Conservation (phyloP, 495 filamentous ascomycete genomes). For the Penicillium pancosmium region DNA sequence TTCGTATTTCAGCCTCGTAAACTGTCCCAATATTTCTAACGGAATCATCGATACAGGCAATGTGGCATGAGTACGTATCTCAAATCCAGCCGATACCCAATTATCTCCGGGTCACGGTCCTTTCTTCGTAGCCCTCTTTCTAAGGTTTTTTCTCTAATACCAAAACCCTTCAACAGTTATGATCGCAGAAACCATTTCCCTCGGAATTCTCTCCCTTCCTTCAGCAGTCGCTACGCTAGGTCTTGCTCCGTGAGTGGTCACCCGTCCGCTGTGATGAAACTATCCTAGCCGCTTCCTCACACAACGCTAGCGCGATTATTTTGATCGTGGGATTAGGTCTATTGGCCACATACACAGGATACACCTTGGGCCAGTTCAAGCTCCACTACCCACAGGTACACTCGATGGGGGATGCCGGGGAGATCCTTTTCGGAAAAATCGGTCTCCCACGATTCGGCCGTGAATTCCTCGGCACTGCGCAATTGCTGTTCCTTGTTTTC, state of each 20-base stretch:
- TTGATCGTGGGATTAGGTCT: slow-evolving; percentile 60
- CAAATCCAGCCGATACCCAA: neutral
- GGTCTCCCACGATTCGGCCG: slow-evolving; percentile 56
- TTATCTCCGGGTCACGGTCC: too few species aligned
- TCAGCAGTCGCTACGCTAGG: slow-evolving; percentile 59
- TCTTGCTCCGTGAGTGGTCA: slow-evolving; percentile 43
- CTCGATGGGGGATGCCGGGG: slow-evolving; percentile 68
- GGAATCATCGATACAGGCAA: slow-evolving; percentile 18
- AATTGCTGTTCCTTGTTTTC: slow-evolving; percentile 68
- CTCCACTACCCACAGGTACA: slow-evolving; percentile 48
- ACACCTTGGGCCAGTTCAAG: slow-evolving; percentile 33
- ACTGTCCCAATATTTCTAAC: slow-evolving; percentile 9
- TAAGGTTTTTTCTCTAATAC: neutral
- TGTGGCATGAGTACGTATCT: slow-evolving; percentile 28
- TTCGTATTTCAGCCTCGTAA: slow-evolving; percentile 6
- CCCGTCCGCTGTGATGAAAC: neutral
- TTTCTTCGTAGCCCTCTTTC: neutral
- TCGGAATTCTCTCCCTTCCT: slow-evolving; percentile 64
- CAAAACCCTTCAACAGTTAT: slow-evolving; percentile 38
- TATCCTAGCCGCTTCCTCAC: neutral
- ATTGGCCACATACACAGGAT: slow-evolving; percentile 53
- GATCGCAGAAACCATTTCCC: slow-evolving; percentile 66
- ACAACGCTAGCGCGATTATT: slow-evolving; percentile 36
- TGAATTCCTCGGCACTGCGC: slow-evolving; percentile 60
- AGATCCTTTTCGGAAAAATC: slow-evolving; percentile 59